Conservation (phyloP, 257 asterid species). For the Solanum microdontum region DNA sequence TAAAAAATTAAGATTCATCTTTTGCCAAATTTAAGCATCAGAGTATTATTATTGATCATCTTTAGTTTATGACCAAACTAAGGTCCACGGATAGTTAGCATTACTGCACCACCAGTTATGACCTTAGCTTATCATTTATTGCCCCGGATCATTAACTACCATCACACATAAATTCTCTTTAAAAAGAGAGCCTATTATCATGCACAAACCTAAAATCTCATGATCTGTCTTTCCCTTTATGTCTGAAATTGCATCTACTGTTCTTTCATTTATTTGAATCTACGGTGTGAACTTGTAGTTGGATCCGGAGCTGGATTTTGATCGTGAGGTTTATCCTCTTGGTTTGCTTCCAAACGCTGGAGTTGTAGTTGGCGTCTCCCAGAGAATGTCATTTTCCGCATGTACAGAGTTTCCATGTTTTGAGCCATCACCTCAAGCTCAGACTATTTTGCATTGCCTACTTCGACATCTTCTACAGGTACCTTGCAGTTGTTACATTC, state of each 20-base stretch:
- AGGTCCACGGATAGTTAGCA: neutral
- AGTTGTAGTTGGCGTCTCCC: conserved; percentile 97
- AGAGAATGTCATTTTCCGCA: conserved; percentile 96
- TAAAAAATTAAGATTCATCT: neutral
- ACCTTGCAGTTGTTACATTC: neutral
- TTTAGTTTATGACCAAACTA: neutral
- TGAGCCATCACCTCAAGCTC: conserved; percentile 99
- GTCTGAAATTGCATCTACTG: neutral
- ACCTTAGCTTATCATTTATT: neutral
- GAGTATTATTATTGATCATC: neutral
- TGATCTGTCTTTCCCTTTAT: neutral
- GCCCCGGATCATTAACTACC: neutral
- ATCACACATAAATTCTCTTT: neutral
- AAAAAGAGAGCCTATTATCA: neutral
- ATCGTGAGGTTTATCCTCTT: conserved; percentile 98
- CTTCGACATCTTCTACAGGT: conserved; percentile 99
- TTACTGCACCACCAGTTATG: neutral
- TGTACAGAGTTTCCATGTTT: conserved; percentile 98
- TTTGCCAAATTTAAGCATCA: neutral
- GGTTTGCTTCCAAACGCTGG: conserved; percentile 97
- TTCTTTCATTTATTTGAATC: conserved; percentile 8
- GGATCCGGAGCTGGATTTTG: conserved; percentile 99
- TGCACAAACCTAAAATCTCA: neutral
- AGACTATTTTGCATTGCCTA: conserved; percentile 93
- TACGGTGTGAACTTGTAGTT: conserved; percentile 45